phyloP scores from a whole-genome alignment of 2,329 filamentous ascomycete species.

The Ophiostoma piceae region DNA sequence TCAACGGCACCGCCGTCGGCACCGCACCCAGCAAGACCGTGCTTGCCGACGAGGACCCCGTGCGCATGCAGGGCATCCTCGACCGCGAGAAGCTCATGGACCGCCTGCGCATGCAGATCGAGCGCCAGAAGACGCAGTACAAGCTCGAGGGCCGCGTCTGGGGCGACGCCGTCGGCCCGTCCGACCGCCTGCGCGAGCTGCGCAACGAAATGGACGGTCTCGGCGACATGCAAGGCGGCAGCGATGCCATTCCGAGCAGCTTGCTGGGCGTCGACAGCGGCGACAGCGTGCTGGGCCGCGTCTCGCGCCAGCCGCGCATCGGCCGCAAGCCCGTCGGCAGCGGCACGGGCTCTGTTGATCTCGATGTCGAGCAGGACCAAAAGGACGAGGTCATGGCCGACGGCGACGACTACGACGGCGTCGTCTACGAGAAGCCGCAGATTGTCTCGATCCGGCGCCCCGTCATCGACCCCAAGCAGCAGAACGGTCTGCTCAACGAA shows the following conservation, averaged over 20 bases:
- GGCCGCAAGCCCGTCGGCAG: slow-evolving; percentile 50
- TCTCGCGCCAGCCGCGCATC: slow-evolving; percentile 56
- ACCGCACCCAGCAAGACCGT: slow-evolving; percentile 30
- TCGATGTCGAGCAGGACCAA: neutral
- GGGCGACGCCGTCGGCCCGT: slow-evolving; percentile 76
- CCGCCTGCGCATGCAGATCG: slow-evolving; percentile 87
- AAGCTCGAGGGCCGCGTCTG: slow-evolving; percentile 92
- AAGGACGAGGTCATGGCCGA: slow-evolving; percentile 39
- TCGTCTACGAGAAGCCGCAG: slow-evolving; percentile 71
- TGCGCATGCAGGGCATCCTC: slow-evolving; percentile 83
- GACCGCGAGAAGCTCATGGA: slow-evolving; percentile 91
- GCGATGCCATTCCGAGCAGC: slow-evolving; percentile 42
- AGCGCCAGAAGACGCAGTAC: slow-evolving; percentile 94
- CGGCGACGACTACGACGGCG: slow-evolving; percentile 45
- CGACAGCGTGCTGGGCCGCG: slow-evolving; percentile 67
- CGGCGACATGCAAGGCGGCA: slow-evolving; percentile 37
- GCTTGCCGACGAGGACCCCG: slow-evolving; percentile 60
- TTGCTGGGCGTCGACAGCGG: slow-evolving; percentile 49
- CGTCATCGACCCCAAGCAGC: slow-evolving; percentile 57
- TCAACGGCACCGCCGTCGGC: slow-evolving; percentile 31
- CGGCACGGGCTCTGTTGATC: neutral
- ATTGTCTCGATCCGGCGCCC: slow-evolving; percentile 75
- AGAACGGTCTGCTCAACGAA: slow-evolving; percentile 61
- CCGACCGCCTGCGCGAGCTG: slow-evolving; percentile 83
- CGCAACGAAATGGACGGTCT: slow-evolving; percentile 85